phyloP scores from a whole-genome alignment of 352 stramenopile genomes.

The Phytophthora ohioensis region DNA sequence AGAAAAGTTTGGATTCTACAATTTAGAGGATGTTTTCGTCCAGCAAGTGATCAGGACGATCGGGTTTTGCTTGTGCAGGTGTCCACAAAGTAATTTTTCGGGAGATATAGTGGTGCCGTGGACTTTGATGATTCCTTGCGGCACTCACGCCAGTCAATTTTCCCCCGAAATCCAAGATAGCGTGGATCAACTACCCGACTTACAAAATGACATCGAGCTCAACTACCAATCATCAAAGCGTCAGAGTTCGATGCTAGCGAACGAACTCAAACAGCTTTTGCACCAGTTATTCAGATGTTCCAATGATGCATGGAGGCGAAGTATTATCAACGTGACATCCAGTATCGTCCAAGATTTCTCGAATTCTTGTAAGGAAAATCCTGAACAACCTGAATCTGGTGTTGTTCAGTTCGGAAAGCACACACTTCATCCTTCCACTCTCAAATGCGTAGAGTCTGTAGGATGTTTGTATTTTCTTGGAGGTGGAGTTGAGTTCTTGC shows the following conservation, averaged over 20 bases:
- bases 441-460: constrained; percentile 37
- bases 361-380: not conserved
- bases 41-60: constrained; percentile 61
- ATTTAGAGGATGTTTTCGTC: constrained; percentile 41
- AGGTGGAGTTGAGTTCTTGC: constrained; percentile 50
- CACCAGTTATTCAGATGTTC: constrained; percentile 22
- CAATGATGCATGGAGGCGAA: constrained; percentile 29
- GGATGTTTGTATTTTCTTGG: constrained; percentile 47
- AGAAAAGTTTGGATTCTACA: constrained; percentile 37
- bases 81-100: constrained; percentile 14
- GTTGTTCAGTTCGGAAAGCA: constrained; percentile 37
- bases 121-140: constrained; percentile 38
- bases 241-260: constrained; percentile 37
- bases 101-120: constrained; percentile 28
- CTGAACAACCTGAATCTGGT: not conserved
- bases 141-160: constrained; percentile 47
- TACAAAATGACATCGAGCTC: constrained; percentile 33
- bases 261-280: constrained; percentile 43
- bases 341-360: constrained; percentile 13
- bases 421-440: constrained; percentile 14
- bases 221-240: constrained; percentile 36
- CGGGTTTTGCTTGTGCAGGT: constrained; percentile 50
- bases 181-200: constrained; percentile 11
- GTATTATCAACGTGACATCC: constrained; percentile 14
- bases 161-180: constrained; percentile 20